Percentiles rank a stretch among this genome's conserved stretches.
Evolutionary conservation across 257 asterid species (phyloP).

Genomic region (Euphrasia confusa): DNA sequence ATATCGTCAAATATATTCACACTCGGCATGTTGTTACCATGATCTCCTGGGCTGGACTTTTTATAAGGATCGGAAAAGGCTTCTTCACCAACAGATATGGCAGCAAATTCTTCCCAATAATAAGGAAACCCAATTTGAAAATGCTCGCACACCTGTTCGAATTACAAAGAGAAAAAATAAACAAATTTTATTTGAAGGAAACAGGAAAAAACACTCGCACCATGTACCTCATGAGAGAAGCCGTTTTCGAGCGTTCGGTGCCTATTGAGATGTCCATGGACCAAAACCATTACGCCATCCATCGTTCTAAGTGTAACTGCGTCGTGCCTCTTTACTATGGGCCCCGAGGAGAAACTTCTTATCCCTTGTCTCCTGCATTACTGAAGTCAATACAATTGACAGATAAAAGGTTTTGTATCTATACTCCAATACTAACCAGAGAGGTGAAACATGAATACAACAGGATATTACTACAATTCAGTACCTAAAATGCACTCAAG

Average conservation of each 20-base stretch:
- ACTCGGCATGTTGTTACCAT: constrained; percentile 20
- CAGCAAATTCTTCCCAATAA: constrained; percentile 60
- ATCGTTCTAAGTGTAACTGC: constrained; percentile 49
- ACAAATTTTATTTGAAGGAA: constrained; percentile 7
- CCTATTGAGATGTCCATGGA: constrained; percentile 51
- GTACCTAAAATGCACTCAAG: too few relatives aligned
- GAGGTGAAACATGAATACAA: constrained; percentile 16
- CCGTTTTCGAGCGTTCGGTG: constrained; percentile 53
- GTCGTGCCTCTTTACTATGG: constrained; percentile 49
- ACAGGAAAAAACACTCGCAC: background rate
- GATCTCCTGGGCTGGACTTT: constrained; percentile 18
- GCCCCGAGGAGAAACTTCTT: constrained; percentile 50
- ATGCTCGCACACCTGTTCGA: constrained; percentile 42
- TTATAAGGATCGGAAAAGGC: background rate
- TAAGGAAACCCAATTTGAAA: constrained; percentile 68
- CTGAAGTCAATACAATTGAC: constrained; percentile 11
- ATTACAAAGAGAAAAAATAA: background rate
- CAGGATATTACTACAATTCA: background rate
- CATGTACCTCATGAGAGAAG: constrained; percentile 50
- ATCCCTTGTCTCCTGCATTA: constrained; percentile 41
- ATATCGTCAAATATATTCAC: constrained; percentile 26
- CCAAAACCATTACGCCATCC: constrained; percentile 55
- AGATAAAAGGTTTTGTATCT: background rate
- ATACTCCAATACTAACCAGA: constrained; percentile 6
- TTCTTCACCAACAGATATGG: constrained; percentile 32